Evolutionary conservation across 106 monocot genomes (phyloP), one percentile per base, ranked within the genome.

Genomic region (Triglochin maritima): DNA sequence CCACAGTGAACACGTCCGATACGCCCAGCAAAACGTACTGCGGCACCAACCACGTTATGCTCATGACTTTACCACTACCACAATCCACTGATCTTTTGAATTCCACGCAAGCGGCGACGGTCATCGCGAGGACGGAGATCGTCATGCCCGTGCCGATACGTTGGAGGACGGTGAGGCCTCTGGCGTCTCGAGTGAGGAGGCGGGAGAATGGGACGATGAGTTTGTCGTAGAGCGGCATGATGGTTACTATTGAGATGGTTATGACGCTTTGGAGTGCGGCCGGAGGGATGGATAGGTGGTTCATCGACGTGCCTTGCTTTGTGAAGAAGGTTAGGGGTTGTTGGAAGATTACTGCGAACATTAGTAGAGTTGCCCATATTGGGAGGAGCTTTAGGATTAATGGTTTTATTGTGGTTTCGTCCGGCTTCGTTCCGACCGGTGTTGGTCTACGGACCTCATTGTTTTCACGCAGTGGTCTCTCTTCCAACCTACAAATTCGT

Each of bases 301-400:
- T 71, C 96, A 96, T 96, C 41, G 69, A 69, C 72, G 75, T 78
- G 49, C 96, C 96, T 75, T 96, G 96, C 55, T 84, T 84, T 3
- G 88, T 90, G 83, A 96, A 96, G 81, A 96, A 91, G 12, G 96
- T 96, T 3, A 79, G 68, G 0, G 96, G 96, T n/a, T 80, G 96
- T 66, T 96, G 96, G 64, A 96, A 96, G 47, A 91, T 91, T 53
- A 96, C 90, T 6, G 96, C 96, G 63, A 96, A 96, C 88, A 86
- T 88, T 2, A 96, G 88, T 13, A 96, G 85, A 69, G 68, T 67
- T 14, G 60, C 46, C 96, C 96, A 96, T 16, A 85, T 79, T 2
- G 96, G 96, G 3, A 82, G 44, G 4, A 96, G 83, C 77, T 72
- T 77, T 46, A 86, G 66, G 68, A 56, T 57, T 65, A 11, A 59